A percentile compares a stretch with the other conserved stretches of the same genome.
phyloP scores from a whole-genome alignment of 2,329 filamentous ascomycete species.

The Drechslerella dactyloides region DNA sequence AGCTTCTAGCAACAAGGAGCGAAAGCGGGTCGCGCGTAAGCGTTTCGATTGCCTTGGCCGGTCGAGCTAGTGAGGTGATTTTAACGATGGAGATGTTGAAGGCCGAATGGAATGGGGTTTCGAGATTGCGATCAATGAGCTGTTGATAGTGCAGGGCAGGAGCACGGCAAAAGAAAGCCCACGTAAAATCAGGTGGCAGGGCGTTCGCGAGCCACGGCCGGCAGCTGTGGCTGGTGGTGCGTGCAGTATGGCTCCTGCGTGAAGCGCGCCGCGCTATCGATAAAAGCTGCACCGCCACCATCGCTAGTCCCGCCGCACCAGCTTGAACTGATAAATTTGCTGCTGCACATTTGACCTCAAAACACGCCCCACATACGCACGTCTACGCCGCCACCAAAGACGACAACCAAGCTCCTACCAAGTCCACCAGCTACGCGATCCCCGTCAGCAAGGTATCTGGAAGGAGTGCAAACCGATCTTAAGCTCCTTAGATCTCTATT shows the following conservation, averaged over 20 bases:
- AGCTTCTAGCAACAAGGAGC: not conserved
- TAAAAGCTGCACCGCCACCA: slow-evolving; percentile 48
- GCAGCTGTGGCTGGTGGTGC: not conserved
- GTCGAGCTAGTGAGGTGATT: not conserved
- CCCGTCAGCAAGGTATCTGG: slow-evolving; percentile 8
- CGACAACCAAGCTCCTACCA: slow-evolving; percentile 28
- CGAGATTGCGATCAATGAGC: not conserved
- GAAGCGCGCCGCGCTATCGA: slow-evolving; percentile 29
- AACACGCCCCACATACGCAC: slow-evolving; percentile 24
- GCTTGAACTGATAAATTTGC: slow-evolving; percentile 28
- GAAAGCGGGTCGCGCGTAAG: not conserved
- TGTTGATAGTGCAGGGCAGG: not conserved
- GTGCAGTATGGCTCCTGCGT: slow-evolving; percentile 1
- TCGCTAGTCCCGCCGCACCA: slow-evolving; percentile 19
- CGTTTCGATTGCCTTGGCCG: slow-evolving; percentile 5
- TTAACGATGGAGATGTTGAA: not conserved
- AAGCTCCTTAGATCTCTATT: slow-evolving; percentile 7
- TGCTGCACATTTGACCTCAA: slow-evolving; percentile 34
- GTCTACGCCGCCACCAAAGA: not conserved
- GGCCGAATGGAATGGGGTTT: not conserved
- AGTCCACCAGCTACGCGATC: slow-evolving; percentile 8
- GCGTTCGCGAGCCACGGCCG: slow-evolving; percentile 33
- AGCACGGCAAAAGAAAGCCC: slow-evolving; percentile 12
- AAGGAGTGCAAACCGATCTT: slow-evolving; percentile 4
- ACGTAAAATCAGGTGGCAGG: slow-evolving; percentile 15